Percentiles rank a stretch among this genome's conserved stretches.
These are phyloP conservation scores for Spergularia marina DNA, from an alignment of 148 eudicot species.

Conservation along the genomic window DNA sequence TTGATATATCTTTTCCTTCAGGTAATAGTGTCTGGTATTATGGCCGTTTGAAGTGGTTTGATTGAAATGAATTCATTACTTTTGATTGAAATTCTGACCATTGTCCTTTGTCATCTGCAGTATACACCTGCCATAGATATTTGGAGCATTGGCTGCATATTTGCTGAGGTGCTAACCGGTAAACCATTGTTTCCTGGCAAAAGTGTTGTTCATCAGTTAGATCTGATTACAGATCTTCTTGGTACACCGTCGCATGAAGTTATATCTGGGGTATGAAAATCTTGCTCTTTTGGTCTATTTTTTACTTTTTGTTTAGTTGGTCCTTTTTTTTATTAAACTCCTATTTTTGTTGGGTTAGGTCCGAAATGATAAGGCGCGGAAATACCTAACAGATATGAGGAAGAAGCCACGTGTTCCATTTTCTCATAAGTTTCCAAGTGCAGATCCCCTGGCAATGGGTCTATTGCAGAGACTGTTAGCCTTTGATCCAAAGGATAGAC, in stretches of 20 bases:
- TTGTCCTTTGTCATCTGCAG: conserved; percentile 43
- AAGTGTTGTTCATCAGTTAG: conserved; percentile 93
- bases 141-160: conserved; percentile 97
- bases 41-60: conserved; percentile 31
- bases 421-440: conserved; percentile 59
- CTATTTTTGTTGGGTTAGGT: conserved; percentile 39
- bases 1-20: conserved; percentile 52
- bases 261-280: conserved; percentile 61
- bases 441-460: conserved; percentile 60
- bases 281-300: background rate
- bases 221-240: conserved; percentile 87
- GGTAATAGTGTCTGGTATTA: conserved; percentile 53
- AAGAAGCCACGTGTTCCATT: conserved; percentile 59
- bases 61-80: conserved; percentile 14
- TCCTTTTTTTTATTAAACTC: background rate
- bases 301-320: background rate
- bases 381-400: conserved; percentile 64
- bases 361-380: conserved; percentile 81
- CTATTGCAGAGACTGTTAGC: conserved; percentile 65
- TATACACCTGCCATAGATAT: conserved; percentile 94
- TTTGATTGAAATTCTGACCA: conserved; percentile 17
- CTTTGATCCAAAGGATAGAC: conserved; percentile 87
- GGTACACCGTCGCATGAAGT: conserved; percentile 82
- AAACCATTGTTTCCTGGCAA: conserved; percentile 92
- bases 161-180: conserved; percentile 84